Evolutionary conservation across 768 basidiomycete genomes (phyloP), one percentile per base, ranked within the genome.

Genomic region (Lactarius vividus): DNA sequence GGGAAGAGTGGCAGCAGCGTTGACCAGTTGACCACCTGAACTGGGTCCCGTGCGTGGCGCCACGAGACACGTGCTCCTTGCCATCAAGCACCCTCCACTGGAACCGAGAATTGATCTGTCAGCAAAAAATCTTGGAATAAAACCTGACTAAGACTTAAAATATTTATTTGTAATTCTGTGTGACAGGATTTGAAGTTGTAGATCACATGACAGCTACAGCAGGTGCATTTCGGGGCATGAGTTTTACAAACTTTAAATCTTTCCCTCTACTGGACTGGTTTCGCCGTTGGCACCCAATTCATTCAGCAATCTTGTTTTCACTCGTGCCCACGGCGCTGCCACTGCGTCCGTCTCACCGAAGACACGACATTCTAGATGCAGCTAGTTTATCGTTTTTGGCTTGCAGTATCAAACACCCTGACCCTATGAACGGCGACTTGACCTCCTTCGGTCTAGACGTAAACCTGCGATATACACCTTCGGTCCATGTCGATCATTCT

Each of bases 1-100:
- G 7, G 70, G 70, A 20, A 64, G 70, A 28, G 62, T 64, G n/a
- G 70, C n/a, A n/a, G 70, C 23, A 70, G 60, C 1, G 70, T 49
- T 20, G 60, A 46, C 49, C 49, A 52, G 49, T 52, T 49, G 11
- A 23, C 39, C 39, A 35, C 11, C 15, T 33, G 37, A 49, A 37
- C 53, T 62, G 53, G 44, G 60, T 37, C 35, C 35, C 66, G 59
- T 59, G 66, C 57, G 46, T 40, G 39, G 49, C 65, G 58, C 63
- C 63, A 64, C 56, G n/a, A 28, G 33, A 66, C 62, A 67, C 66
- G 66, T 64, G 66, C 31, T 26, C 20, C 28, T 40, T 40, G 44
- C 52, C 23, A 44, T n/a, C 42, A 44, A n/a, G n/a, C n/a, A n/a
- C n/a, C n/a, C n/a, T n/a, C n/a, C n/a, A n/a, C n/a, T n/a, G n/a